Evolutionary conservation across 2,329 filamentous ascomycete genomes (phyloP).

Genomic region (Capronia americana): DNA sequence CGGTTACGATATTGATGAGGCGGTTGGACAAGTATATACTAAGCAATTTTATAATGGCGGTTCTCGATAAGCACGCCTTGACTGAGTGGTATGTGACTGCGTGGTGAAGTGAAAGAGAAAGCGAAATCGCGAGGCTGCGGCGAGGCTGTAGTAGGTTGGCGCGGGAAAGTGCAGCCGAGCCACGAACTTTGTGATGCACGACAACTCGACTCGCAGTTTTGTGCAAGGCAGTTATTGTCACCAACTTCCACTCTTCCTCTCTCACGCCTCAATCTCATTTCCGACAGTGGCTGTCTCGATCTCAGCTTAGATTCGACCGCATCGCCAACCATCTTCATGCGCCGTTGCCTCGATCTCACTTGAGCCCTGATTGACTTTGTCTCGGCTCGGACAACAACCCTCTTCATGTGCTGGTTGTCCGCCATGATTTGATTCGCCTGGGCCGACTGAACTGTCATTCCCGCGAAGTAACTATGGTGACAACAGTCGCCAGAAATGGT

Average conservation of each 20-base stretch:
- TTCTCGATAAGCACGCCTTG: neutral
- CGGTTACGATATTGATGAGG: slow-evolving; percentile 29
- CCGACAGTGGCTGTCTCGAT: neutral
- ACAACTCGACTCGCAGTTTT: neutral
- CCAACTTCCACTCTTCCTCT: neutral
- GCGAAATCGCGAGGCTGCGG: slow-evolving; percentile 11
- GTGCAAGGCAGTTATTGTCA: neutral
- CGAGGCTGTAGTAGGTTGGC: neutral
- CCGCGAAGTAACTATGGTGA: slow-evolving; percentile 25
- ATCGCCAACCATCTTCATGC: neutral
- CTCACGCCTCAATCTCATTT: neutral
- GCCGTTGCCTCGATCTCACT: too few species aligned
- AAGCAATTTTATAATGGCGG: neutral
- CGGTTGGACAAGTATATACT: neutral
- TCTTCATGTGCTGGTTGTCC: neutral
- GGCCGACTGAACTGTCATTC: slow-evolving; percentile 7
- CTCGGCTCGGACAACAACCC: neutral
- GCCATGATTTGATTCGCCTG: slow-evolving; percentile 4
- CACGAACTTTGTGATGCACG: slow-evolving; percentile 13
- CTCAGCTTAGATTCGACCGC: neutral
- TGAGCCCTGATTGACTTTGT: neutral
- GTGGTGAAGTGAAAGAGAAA: neutral
- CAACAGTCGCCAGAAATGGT: slow-evolving; percentile 30
- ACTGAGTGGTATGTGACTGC: neutral
- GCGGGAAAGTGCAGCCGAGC: slow-evolving; percentile 8